phyloP scores from a whole-genome alignment of 495 filamentous ascomycete species.

The Alectoria sarmentosa region DNA sequence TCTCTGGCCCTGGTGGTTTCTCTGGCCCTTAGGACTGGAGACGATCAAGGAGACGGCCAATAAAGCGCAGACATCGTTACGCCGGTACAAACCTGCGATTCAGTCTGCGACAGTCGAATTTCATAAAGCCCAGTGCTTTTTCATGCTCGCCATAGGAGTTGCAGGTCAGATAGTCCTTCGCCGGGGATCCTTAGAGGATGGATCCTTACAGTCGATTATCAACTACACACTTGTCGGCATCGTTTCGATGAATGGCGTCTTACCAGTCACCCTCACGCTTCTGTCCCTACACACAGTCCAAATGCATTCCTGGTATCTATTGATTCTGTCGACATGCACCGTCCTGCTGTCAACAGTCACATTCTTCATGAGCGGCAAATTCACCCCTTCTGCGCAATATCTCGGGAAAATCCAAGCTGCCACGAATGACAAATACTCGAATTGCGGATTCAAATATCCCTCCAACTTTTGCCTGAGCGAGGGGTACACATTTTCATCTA shows the following conservation, averaged over 20 bases:
- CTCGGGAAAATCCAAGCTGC: not conserved
- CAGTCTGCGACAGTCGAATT: slow-evolving; percentile 11
- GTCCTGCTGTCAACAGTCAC: slow-evolving; percentile 1
- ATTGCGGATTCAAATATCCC: slow-evolving; percentile 3
- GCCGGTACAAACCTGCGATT: not conserved
- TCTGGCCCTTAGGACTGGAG: not conserved
- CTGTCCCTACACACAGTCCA: not conserved
- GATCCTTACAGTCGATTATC: not conserved
- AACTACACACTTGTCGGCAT: slow-evolving; percentile 1
- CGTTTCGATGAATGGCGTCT: slow-evolving; percentile 7
- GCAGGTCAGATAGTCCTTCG: not conserved
- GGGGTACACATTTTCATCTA: too few species aligned
- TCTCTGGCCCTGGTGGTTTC: not conserved
- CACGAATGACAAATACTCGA: not conserved
- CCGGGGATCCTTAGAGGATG: not conserved
- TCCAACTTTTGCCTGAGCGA: not conserved
- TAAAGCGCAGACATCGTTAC: not conserved
- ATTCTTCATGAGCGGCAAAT: not conserved
- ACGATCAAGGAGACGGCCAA: not conserved
- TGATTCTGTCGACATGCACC: slow-evolving; percentile 7
- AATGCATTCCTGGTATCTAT: slow-evolving; percentile 6
- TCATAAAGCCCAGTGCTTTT: slow-evolving; percentile 11
- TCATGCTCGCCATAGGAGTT: slow-evolving; percentile 9
- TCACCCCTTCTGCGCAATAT: not conserved
- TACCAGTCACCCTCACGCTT: slow-evolving; percentile 2